Percentiles rank a stretch among this genome's conserved stretches.
Evolutionary conservation across 2,329 filamentous ascomycete species (phyloP).

Genomic region (Phialophora tarda): DNA sequence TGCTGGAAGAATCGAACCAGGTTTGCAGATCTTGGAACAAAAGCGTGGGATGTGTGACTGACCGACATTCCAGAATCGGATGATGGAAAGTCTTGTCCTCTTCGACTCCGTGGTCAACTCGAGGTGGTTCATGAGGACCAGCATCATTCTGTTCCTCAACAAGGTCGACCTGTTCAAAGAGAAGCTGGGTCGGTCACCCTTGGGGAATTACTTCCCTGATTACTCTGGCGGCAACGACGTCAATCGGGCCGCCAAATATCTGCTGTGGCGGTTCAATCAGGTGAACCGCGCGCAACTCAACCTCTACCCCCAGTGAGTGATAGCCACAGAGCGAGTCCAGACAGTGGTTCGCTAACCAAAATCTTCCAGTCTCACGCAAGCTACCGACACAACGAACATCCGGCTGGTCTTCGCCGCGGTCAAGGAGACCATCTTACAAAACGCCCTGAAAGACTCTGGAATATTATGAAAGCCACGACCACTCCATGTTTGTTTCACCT

Average conservation of each 20-base stretch:
- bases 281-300: slow-evolving; percentile 96
- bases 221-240: slow-evolving; percentile 98
- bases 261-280: slow-evolving; percentile 98
- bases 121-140: slow-evolving; percentile 98
- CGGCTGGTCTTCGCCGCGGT: slow-evolving; percentile 96
- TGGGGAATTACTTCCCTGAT: slow-evolving; percentile 96
- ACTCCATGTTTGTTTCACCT: slow-evolving; percentile 26
- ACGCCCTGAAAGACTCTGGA: slow-evolving; percentile 95
- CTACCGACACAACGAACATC: slow-evolving; percentile 97
- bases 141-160: slow-evolving; percentile 97
- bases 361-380: slow-evolving; percentile 81
- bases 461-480: slow-evolving; percentile 69
- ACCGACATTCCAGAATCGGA: slow-evolving; percentile 74
- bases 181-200: slow-evolving; percentile 85
- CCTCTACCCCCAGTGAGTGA: slow-evolving; percentile 90
- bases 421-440: slow-evolving; percentile 98
- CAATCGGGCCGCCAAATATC: slow-evolving; percentile 95
- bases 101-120: slow-evolving; percentile 99
- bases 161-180: slow-evolving; percentile 98
- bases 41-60: slow-evolving; percentile 2
- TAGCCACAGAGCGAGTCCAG: not conserved
- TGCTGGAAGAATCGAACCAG: slow-evolving; percentile 96
- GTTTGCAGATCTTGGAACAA: slow-evolving; percentile 57
- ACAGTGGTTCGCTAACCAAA: not conserved
- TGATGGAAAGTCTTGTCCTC: slow-evolving; percentile 97